These are phyloP conservation scores for Dactylellina haptotyla DNA, from an alignment of 2,329 filamentous ascomycete genomes.

Conservation along the genomic window DNA sequence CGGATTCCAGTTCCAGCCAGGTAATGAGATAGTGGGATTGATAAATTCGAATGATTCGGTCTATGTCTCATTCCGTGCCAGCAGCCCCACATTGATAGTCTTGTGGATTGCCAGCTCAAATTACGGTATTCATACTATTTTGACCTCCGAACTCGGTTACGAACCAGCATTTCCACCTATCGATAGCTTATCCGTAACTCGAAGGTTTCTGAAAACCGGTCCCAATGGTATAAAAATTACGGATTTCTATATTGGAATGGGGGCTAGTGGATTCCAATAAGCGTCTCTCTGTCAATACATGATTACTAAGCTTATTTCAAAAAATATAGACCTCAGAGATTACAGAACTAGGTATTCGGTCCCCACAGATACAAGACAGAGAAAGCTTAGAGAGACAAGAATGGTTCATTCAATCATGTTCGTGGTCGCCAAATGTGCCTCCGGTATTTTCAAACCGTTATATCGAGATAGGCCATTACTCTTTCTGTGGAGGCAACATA, in stretches of 20 bases:
- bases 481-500: not conserved
- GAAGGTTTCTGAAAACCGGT: not conserved
- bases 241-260: constrained; percentile 3
- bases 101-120: constrained; percentile 22
- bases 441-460: not conserved
- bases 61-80: not conserved
- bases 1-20: constrained; percentile 30
- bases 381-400: constrained; percentile 9
- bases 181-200: constrained; percentile 1
- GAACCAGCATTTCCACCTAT: constrained; percentile 1
- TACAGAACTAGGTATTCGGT: constrained; percentile 2
- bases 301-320: not conserved
- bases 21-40: constrained; percentile 11
- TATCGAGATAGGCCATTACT: constrained; percentile 10
- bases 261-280: constrained; percentile 4
- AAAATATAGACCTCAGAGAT: constrained; percentile 15
- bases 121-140: constrained; percentile 14
- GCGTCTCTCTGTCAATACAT: not conserved
- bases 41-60: constrained; percentile 16
- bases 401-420: constrained; percentile 24
- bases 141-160: not conserved
- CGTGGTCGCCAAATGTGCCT: constrained; percentile 23
- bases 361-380: not conserved
- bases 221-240: constrained; percentile 10
- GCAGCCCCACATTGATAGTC: not conserved